Evolutionary conservation across 2,329 filamentous ascomycete genomes (phyloP), one percentile per base, ranked within the genome.

Genomic region (Fusarium tjaetaba): DNA sequence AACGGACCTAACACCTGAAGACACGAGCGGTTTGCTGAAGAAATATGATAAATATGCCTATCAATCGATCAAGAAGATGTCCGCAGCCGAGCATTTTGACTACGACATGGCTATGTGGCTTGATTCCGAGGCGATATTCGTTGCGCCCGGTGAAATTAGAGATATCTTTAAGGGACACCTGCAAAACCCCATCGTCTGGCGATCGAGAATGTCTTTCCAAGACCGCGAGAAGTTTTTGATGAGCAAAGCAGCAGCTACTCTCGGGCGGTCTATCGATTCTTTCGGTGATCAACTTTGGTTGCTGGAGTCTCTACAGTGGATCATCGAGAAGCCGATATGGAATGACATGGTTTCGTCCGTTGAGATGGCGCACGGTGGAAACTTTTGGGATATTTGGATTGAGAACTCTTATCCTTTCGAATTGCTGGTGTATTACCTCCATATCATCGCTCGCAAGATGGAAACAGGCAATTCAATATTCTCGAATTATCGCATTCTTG

Each of bases 321-420:
- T 53, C 14, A 39, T 53, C 0, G 51, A 53, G 3, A 53, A 53
- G 34, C 51, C 51, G 0, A 39, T 53, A 18, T 53, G 51, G 51
- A 39, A 39, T 28, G 51, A 53, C 11, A 53, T 53, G 51, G 51
- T 53, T 11, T 39, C 24, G 1, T 53, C 51, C 1, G 8, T 53
- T 14, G 51, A 53, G 34, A 53, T 53, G 51, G 51, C 51, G 6
- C 51, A 53, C 20, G 34, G 51, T 5, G 51, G 34, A 0, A 39
- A 53, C 20, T 53, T 53, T 28, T 53, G 51, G 51, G 51, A 53
- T 4, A 28, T 53, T 10, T 53, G 51, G 51, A 53, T 53, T 3
- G 20, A 53, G 14, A 53, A 39, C 10, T 39, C 51, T n/a, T 53
- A 53, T 22, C 51, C 51, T 7, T 53, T 53, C 2, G 51, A 53